Conservation (phyloP, 495 filamentous ascomycete species). For the Penicillium crystallinum region DNA sequence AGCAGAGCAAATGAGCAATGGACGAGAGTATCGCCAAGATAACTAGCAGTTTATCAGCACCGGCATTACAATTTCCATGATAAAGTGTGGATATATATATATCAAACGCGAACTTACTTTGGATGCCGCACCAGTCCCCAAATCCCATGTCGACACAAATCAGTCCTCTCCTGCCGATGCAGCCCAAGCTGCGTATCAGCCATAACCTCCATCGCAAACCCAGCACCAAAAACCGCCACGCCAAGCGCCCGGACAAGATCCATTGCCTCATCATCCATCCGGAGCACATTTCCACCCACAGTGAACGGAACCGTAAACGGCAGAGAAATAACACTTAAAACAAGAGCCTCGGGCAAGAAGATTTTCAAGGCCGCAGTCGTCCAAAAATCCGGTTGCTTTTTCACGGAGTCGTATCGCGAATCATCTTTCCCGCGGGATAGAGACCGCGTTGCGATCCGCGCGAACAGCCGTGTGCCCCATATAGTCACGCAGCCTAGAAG, state of each 20-base stretch:
- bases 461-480: constrained; percentile 52
- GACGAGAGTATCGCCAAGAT: constrained; percentile 52
- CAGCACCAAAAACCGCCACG: constrained; percentile 49
- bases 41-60: constrained; percentile 32
- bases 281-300: constrained; percentile 6
- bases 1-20: constrained; percentile 39
- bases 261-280: constrained; percentile 5
- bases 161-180: constrained; percentile 28
- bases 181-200: constrained; percentile 49
- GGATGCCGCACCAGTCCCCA: constrained; percentile 58
- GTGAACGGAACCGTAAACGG: constrained; percentile 52
- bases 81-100: neutral
- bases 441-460: constrained; percentile 42
- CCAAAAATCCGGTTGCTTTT: constrained; percentile 51
- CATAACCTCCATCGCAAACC: constrained; percentile 48
- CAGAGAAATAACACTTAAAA: constrained; percentile 49
- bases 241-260: constrained; percentile 38
- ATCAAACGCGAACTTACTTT: constrained; percentile 42
- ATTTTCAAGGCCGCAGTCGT: constrained; percentile 42
- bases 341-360: constrained; percentile 48
- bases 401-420: constrained; percentile 45
- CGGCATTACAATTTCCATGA: neutral
- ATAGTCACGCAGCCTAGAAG: constrained; percentile 48
- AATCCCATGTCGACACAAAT: constrained; percentile 48
- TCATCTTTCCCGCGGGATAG: constrained; percentile 48